These are phyloP conservation scores for Chytridium lagenaria DNA, from an alignment of 371 early-diverging fungal species.

Conservation along the genomic window DNA sequence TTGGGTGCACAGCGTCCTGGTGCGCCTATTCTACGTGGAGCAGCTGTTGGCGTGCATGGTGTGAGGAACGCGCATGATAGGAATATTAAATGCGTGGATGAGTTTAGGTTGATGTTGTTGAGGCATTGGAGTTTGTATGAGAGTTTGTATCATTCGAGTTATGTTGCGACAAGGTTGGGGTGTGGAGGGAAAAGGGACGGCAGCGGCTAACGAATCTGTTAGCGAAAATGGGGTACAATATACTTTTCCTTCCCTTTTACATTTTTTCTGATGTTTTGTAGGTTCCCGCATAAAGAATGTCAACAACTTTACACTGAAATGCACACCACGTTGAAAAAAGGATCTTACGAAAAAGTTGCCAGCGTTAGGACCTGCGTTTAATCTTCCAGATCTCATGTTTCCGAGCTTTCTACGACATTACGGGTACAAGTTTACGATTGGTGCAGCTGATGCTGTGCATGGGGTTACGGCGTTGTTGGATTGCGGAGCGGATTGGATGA, in stretches of 20 bases:
- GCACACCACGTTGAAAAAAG: conserved; percentile 74
- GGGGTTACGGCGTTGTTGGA: conserved; percentile 78
- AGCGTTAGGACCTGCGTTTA: conserved; percentile 76
- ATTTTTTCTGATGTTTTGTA: conserved; percentile 26
- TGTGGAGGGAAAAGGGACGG: conserved; percentile 85
- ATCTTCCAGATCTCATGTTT: conserved; percentile 74
- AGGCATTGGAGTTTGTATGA: conserved; percentile 92
- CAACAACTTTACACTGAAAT: conserved; percentile 79
- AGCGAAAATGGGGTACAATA: conserved; percentile 82
- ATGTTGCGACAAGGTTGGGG: conserved; percentile 81
- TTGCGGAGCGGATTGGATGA: conserved; percentile 50
- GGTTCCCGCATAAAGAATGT: conserved; percentile 72
- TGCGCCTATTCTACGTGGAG: background rate
- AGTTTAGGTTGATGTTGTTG: conserved; percentile 82
- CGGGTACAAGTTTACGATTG: conserved; percentile 75
- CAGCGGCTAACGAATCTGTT: conserved; percentile 76
- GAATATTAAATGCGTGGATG: conserved; percentile 57
- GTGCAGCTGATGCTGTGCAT: conserved; percentile 85
- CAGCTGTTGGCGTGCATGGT: conserved; percentile 24
- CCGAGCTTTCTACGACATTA: conserved; percentile 81
- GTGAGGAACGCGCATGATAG: conserved; percentile 40
- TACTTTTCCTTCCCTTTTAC: background rate
- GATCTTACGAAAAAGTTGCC: conserved; percentile 70
- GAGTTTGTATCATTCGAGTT: conserved; percentile 84
- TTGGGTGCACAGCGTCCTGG: conserved; percentile 7